phyloP scores from a whole-genome alignment of 2,329 filamentous ascomycete genomes.

The Botryosphaeria dothidea region DNA sequence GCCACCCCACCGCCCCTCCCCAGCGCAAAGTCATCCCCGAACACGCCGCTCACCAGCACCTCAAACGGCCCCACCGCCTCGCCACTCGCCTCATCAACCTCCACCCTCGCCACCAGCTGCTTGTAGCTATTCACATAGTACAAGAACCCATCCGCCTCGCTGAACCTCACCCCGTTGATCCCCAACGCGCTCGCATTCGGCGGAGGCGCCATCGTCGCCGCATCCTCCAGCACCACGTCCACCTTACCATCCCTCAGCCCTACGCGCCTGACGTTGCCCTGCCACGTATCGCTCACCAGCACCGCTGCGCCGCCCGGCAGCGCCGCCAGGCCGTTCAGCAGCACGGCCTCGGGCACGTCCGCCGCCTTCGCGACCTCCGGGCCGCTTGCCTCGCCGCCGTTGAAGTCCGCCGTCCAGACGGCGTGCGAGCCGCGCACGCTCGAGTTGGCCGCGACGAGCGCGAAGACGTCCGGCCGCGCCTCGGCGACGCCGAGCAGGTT shows the following conservation, averaged over 20 bases:
- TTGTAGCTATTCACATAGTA: background rate
- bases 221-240: background rate
- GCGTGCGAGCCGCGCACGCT: constrained; percentile 20
- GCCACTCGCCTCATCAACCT: background rate
- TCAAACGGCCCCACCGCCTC: background rate
- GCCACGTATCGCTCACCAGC: background rate
- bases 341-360: background rate
- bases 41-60: background rate
- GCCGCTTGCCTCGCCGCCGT: background rate
- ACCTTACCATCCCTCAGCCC: background rate
- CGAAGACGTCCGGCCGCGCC: constrained; percentile 33
- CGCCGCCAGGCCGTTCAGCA: background rate
- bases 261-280: background rate
- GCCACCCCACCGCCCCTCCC: too few species aligned
- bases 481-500: constrained; percentile 40
- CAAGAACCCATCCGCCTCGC: background rate
- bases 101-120: background rate
- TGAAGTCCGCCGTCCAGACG: background rate
- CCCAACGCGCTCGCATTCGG: background rate
- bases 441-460: constrained; percentile 26
- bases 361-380: constrained; percentile 1
- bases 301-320: background rate
- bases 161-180: background rate
- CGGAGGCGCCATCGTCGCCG: background rate
- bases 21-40: background rate